phyloP scores from a whole-genome alignment of 2,329 filamentous ascomycete species.

The Thermothelomyces thermophilus region DNA sequence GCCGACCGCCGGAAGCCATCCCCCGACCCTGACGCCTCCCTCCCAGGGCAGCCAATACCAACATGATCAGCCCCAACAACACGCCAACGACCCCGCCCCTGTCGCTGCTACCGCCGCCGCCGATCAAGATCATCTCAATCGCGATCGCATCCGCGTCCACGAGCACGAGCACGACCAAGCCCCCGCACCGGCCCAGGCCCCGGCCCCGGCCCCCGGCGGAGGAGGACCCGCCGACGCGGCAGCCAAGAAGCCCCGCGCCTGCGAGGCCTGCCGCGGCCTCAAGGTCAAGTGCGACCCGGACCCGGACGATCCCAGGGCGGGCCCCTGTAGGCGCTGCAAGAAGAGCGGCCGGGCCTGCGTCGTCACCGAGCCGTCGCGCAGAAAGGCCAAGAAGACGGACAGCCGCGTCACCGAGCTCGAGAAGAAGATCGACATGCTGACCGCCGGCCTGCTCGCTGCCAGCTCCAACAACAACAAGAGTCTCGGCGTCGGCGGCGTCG shows the following conservation, averaged over 20 bases:
- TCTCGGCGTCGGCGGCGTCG: background rate
- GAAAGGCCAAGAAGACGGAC: conserved; percentile 88
- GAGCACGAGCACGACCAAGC: no score
- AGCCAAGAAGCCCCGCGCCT: conserved; percentile 60
- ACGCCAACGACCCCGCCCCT: no score
- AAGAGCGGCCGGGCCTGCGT: conserved; percentile 75
- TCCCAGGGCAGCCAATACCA: background rate
- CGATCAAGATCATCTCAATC: background rate
- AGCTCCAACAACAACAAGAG: conserved; percentile 12
- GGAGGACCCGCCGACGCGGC: background rate
- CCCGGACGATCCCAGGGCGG: conserved; percentile 50
- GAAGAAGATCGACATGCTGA: conserved; percentile 85
- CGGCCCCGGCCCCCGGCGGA: no score
- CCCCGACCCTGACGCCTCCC: background rate
- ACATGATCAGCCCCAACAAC: no score
- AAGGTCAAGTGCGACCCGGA: conserved; percentile 85
- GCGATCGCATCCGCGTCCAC: no score
- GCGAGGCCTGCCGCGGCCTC: conserved; percentile 67
- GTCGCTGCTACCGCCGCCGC: background rate
- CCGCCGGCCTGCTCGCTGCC: conserved; percentile 63
- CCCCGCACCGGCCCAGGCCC: no score
- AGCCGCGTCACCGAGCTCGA: conserved; percentile 84
- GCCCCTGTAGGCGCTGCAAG: conserved; percentile 66
- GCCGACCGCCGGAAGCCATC: background rate
- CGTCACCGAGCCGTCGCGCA: conserved; percentile 66